phyloP scores from a whole-genome alignment of 2,329 filamentous ascomycete genomes.

The Teratosphaeriaceae sp. region DNA sequence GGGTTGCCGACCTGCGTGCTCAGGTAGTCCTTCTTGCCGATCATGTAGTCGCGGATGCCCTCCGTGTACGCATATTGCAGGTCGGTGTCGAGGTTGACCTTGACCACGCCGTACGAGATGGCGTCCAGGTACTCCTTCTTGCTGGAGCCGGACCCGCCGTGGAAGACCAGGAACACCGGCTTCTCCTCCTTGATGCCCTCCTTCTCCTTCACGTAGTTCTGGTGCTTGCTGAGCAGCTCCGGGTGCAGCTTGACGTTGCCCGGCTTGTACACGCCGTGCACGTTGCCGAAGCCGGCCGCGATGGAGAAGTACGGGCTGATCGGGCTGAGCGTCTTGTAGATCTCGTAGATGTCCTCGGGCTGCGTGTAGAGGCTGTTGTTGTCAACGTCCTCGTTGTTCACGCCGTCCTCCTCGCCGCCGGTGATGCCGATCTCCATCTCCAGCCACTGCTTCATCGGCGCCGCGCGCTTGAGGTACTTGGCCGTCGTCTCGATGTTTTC shows the following conservation, averaged over 20 bases:
- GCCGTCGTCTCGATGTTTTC: conserved; percentile 90
- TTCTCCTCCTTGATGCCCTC: conserved; percentile 65
- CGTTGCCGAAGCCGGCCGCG: conserved; percentile 96
- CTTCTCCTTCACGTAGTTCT: conserved; percentile 81
- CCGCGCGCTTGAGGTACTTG: conserved; percentile 87
- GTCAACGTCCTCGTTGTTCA: conserved; percentile 97
- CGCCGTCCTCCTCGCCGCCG: conserved; percentile 94
- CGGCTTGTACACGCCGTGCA: conserved; percentile 98
- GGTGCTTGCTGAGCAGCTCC: conserved; percentile 94
- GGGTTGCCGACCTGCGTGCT: conserved; percentile 85
- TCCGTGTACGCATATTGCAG: conserved; percentile 90
- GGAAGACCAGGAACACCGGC: conserved; percentile 99
- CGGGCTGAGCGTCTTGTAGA: conserved; percentile 76
- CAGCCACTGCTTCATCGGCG: conserved; percentile 97
- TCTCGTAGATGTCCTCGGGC: conserved; percentile 89
- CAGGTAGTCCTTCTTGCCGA: conserved; percentile 94
- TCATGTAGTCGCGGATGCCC: conserved; percentile 90
- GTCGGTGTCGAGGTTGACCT: conserved; percentile 99
- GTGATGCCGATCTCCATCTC: conserved; percentile 99
- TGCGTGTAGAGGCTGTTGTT: conserved; percentile 97
- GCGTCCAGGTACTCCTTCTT: conserved; percentile 87
- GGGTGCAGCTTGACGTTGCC: conserved; percentile 96
- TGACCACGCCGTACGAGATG: conserved; percentile 91
- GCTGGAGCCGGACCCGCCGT: conserved; percentile 87
- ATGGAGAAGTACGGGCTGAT: conserved; percentile 98